Conservation (phyloP, 2,329 filamentous ascomycete species). For the Stemphylium beticola region DNA sequence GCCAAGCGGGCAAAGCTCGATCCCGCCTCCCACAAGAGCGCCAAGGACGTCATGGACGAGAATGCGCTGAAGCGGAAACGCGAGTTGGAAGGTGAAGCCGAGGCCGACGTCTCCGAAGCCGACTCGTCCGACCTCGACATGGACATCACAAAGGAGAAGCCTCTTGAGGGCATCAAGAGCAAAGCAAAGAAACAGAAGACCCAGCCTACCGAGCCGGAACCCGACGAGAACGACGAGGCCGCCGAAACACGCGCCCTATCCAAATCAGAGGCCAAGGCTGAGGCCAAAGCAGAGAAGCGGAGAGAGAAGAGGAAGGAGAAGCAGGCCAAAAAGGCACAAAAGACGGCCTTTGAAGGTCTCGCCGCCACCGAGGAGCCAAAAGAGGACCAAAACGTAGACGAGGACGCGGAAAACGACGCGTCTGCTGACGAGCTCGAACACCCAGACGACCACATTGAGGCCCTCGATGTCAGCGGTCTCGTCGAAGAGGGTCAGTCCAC, state of each 20-base stretch:
- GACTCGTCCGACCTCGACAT: constrained; percentile 44
- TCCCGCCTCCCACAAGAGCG: constrained; percentile 86
- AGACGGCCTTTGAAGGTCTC: constrained; percentile 39
- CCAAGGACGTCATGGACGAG: constrained; percentile 92
- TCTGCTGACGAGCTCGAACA: constrained; percentile 31
- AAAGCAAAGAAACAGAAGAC: constrained; percentile 54
- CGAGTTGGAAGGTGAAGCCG: constrained; percentile 64
- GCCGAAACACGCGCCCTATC: constrained; percentile 47
- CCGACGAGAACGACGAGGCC: constrained; percentile 47
- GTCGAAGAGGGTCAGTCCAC: constrained; percentile 46
- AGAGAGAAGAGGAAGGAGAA: constrained; percentile 56
- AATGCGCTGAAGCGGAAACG: constrained; percentile 75
- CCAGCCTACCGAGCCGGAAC: constrained; percentile 27
- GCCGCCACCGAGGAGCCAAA: constrained; percentile 30
- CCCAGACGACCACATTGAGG: constrained; percentile 41
- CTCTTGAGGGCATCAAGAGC: constrained; percentile 47
- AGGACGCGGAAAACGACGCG: constrained; percentile 29
- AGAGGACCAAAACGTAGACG: constrained; percentile 30
- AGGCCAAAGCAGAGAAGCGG: constrained; percentile 54
- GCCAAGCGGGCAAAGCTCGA: constrained; percentile 84
- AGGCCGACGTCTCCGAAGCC: constrained; percentile 50
- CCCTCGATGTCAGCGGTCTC: constrained; percentile 46
- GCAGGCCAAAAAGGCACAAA: constrained; percentile 41
- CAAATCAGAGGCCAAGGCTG: constrained; percentile 49
- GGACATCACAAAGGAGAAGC: constrained; percentile 47